Evolutionary conservation across 768 basidiomycete genomes (phyloP), one percentile per base, ranked within the genome.

Genomic region (Tricholoma sp.): DNA sequence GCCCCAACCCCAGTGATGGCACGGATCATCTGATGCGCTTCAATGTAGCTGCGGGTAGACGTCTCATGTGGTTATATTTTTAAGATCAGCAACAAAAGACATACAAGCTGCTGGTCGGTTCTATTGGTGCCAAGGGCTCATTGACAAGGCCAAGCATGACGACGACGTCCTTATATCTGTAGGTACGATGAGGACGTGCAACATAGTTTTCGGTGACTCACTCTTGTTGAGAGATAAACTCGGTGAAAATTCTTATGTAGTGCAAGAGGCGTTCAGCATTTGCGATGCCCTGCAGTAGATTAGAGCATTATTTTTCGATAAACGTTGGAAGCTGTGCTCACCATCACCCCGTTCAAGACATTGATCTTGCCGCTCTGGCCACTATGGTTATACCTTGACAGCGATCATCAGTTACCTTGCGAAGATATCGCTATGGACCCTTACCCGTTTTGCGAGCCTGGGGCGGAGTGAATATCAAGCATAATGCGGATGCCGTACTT

Each of bases 401-500:
- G 45, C 34, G 6, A 58, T 36, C 28, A 20, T 34, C 20, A 29
- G 49, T 11, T 29, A 47, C 17, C 33, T 20, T 3, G 28, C 33
- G 4, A 50, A 39, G 1, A 15, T 51, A 50, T 36, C 37, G 37
- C 29, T 34, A n/a, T 54, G 10, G 18, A 29, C 20, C 15, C 51
- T 4, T 48, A 59, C 70, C 86, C 89, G 67, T 89, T 89, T 63
- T 91, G 89, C 36, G 83, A 84, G 37, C 92, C 92, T 20, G 92
- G 91, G 17, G 85, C 74, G 6, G 89, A 80, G 66, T 91, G 90
- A 32, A 91, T 70, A 70, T 94, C 93, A 15, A 94, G 72, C 63
- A 82, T 82, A 53, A 94, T 82, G 31, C 93, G 79, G 13, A 96
- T 61, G 2, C 93, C 93, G 66, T 94, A 94, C 70, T 96, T 96